Evolutionary conservation across 1,139 yeast genomes (phyloP), one percentile per base, ranked within the genome.

Genomic region (Sugiyamaella pinicola): DNA sequence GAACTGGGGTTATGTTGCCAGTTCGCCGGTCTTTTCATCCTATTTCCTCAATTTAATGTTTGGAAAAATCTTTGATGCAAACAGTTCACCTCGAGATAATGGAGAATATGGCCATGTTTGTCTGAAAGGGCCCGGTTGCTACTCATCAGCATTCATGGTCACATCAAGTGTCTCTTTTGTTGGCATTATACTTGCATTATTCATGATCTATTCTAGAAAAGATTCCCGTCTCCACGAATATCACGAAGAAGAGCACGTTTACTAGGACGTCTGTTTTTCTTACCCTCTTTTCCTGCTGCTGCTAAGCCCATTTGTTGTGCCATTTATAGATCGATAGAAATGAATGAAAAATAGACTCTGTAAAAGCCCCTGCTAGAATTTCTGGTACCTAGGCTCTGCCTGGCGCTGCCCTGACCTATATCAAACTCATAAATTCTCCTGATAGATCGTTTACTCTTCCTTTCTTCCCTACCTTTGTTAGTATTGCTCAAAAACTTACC

Each of bases 1-100:
- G 29, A 77, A 87, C 29, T 87, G 95, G 95, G 91, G 95, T 0
- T 67, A 84, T 47, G 73, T 83, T 2, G 64, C 69, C 37, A 55
- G 63, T n/a, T 60, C 72, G 17, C 73, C 73, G 18, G 68, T 71
- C 22, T 56, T 65, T 13, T 61, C 69, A 12, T 60, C 71, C 19
- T 71, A 70, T 49, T 42, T 66, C 21, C 67, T 68, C 48, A 69
- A 69, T 39, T 49, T 60, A 21, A 54, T 71, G 49, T 70, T 70
- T 57, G 74, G 74, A 35, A 58, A 58, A 29, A 60, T 70, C 47
- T 70, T 65, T 49, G 74, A 70, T 56, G 35, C 62, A 33, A 62
- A 69, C 55, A 58, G 68, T n/a, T 49, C 53, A 1, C 38, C 45
- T 15, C 34, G 40, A 21, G 51, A 41, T 8, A 56, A 52, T 17